phyloP scores from a whole-genome alignment of 352 stramenopile species.

The Globisporangium uncinulatum region DNA sequence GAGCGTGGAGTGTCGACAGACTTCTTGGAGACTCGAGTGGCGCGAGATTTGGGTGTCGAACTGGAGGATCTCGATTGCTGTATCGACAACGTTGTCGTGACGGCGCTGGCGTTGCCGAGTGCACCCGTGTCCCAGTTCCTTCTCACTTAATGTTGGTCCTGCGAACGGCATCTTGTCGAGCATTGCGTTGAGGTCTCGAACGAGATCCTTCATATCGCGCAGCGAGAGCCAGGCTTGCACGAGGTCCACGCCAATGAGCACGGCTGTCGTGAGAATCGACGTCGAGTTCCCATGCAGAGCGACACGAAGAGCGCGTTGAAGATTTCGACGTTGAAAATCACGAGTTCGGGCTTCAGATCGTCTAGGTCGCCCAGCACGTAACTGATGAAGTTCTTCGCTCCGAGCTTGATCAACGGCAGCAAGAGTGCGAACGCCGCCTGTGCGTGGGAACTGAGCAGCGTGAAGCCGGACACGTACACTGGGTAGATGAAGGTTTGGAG shows the following conservation, averaged over 20 bases:
- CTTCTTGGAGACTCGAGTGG: not conserved
- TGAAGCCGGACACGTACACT: constrained; percentile 23
- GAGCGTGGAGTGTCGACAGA: not conserved
- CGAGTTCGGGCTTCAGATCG: constrained; percentile 31
- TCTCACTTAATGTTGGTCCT: not conserved
- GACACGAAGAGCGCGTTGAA: constrained; percentile 46
- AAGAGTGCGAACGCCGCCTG: constrained; percentile 21
- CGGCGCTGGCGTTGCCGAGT: not conserved
- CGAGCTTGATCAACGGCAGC: constrained; percentile 24
- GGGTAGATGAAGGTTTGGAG: constrained; percentile 19
- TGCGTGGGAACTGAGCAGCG: constrained; percentile 1
- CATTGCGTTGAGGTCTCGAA: not conserved
- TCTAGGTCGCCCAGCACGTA: constrained; percentile 3
- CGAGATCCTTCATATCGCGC: not conserved
- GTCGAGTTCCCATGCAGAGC: constrained; percentile 29
- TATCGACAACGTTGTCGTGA: not conserved
- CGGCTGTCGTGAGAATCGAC: constrained; percentile 5
- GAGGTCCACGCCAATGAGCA: not conserved
- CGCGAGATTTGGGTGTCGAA: not conserved
- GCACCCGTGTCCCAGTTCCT: not conserved
- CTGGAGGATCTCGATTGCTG: not conserved
- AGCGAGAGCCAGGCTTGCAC: not conserved
- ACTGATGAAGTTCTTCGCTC: constrained; percentile 2
- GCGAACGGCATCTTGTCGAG: not conserved
- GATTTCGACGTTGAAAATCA: constrained; percentile 52